Evolutionary conservation across 495 filamentous ascomycete species (phyloP), one percentile per base, ranked within the genome.

Genomic region (Penicillium ochrochloron): DNA sequence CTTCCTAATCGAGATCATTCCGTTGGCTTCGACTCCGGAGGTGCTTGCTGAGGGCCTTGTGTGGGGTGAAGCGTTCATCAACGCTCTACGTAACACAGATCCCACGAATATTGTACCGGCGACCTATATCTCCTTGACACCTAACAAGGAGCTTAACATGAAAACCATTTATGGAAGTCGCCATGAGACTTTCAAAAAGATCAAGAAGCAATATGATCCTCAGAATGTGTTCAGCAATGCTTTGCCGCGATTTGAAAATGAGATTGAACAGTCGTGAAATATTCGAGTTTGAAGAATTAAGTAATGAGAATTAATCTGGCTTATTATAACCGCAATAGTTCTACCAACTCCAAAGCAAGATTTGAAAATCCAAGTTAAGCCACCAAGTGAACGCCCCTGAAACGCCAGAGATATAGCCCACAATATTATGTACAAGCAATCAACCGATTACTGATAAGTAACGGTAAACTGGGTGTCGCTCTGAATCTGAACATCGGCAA

Each of bases 401-500:
- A 56, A 56, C 56, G 19, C 61, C 61, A 50, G 41, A 46, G 42
- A 54, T 17, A 50, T 37, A 19, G 41, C 2, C 5, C 58, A 25
- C 9, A 17, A 5, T 27, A 51, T 27, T 33, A 68, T 52, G 62
- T 57, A 46, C 57, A 64, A 25, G 11, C 23, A 55, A 56, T 19
- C 10, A 11, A 14, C 15, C 44, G 2, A 39, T 60, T 53, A 69
- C 55, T 68, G 34, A 31, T 78, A 79, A 4, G 63, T 70, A 2
- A 82, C 77, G 29, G 59, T 60, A 25, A 82, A 68, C 41, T 73
- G 73, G 39, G 69, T 75, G 21, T 80, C 74, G 21, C 82, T 79
- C 6, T 70, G 64, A 5, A 80, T 65, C 15, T 75, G 68, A 56
- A 80, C 81, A 62, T 77, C 63, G 5, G 85, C 85, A 63, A 84